Base-by-base conservation (phyloP, 768 basidiomycete species). In the Coprinopsis sp. region DNA sequence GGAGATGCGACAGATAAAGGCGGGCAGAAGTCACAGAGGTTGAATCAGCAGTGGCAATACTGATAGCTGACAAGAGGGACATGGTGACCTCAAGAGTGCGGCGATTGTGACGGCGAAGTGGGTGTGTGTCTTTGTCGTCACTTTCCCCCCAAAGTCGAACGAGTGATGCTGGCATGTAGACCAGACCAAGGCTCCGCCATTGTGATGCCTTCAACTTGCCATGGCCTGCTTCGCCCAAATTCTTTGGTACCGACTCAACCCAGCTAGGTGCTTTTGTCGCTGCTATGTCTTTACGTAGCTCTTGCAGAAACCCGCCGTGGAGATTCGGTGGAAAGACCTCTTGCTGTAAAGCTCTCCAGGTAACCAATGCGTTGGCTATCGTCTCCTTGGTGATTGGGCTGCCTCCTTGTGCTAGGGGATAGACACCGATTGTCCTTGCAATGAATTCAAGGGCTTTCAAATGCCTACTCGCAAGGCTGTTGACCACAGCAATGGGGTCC, bases 191-290 rank as follows among this genome's bases (percentile, higher is more conserved):
- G 0, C 56, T 58, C 0, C 63, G 56, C 72, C 71, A 75, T 50
- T 69, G 51, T 37, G 67, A 63, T 8, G 67, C 58, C 21, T 64
- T 64, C 18, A 66, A 48, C 37, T 64, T 65, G n/a, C 62, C 58
- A 24, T 61, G 54, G 0, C 39, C 28, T 4, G 55, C 40, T n/a
- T 51, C 31, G 14, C 59, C 58, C 16, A 62, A 43, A 33, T 61
- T 47, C 28, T 28, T 11, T 2, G 64, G 59, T 2, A 60, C 49
- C 3, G 51, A 52, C 10, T 51, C 51, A 4, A 61, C 37, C 58
- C 60, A 65, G 6, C 59, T 52, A 1, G 65, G 67, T 11, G 56
- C 56, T 11, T 49, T 18, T 13, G 58, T 54, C 11, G 41, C 13
- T 12, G 40, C 48, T 16, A 64, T 57, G 47, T 61, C 61, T 1